phyloP scores from a whole-genome alignment of 208 protist species.

The Porcisia hertigi region DNA sequence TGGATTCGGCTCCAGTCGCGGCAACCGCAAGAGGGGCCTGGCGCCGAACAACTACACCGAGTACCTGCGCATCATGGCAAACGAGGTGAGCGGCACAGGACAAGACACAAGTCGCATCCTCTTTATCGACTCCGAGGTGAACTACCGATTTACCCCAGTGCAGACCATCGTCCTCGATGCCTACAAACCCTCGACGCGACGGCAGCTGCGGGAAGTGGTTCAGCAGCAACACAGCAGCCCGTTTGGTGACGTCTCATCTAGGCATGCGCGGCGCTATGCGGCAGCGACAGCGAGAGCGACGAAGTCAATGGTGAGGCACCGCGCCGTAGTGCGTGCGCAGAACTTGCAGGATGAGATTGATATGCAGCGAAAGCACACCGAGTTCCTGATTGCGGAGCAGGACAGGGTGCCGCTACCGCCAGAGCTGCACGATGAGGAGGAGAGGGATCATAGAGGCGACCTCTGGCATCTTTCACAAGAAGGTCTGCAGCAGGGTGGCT shows the following conservation, averaged over 20 bases:
- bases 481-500: not conserved
- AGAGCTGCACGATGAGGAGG: not conserved
- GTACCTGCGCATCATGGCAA: slow-evolving; percentile 46
- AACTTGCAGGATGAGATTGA: slow-evolving; percentile 24
- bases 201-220: slow-evolving; percentile 39
- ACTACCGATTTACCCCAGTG: slow-evolving; percentile 69
- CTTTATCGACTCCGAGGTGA: slow-evolving; percentile 84
- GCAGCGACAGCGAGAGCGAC: slow-evolving; percentile 22
- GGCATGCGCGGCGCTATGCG: slow-evolving; percentile 18
- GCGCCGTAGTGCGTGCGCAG: slow-evolving; percentile 9
- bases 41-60: slow-evolving; percentile 63
- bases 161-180: slow-evolving; percentile 75
- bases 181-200: slow-evolving; percentile 52
- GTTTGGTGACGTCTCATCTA: slow-evolving; percentile 17
- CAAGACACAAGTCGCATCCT: slow-evolving; percentile 50
- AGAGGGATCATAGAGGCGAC: not conserved
- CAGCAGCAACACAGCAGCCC: slow-evolving; percentile 28
- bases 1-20: slow-evolving; percentile 14
- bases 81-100: slow-evolving; percentile 32
- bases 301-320: slow-evolving; percentile 14
- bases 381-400: slow-evolving; percentile 24
- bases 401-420: slow-evolving; percentile 2
- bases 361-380: slow-evolving; percentile 12
- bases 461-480: not conserved
- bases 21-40: slow-evolving; percentile 31